Evolutionary conservation across 352 stramenopile species (phyloP).

Genomic region (Globisporangium paddicum): DNA sequence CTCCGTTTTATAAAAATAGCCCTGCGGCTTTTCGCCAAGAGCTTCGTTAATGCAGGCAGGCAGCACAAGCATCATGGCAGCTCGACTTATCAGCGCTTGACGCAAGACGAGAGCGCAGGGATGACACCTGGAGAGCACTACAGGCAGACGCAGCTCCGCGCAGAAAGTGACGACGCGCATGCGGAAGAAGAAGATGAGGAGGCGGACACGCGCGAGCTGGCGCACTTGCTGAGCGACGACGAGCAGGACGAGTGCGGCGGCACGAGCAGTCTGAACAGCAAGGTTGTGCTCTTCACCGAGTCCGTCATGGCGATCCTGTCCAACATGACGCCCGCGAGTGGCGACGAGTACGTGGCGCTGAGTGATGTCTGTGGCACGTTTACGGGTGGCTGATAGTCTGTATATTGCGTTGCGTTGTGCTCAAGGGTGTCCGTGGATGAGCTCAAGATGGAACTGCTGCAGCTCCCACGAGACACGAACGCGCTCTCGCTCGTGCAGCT

Average conservation of each 20-base stretch:
- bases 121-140: neutral
- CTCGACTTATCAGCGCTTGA: neutral
- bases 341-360: constrained; percentile 35
- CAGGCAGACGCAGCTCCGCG: neutral
- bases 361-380: neutral
- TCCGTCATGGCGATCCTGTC: constrained; percentile 36
- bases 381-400: neutral
- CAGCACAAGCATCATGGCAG: too few relatives aligned
- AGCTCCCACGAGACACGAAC: constrained; percentile 29
- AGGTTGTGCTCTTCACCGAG: constrained; percentile 11
- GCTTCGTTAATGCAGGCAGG: neutral
- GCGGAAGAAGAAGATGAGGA: neutral
- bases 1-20: neutral
- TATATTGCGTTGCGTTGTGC: neutral
- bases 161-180: neutral
- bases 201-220: constrained; percentile 31
- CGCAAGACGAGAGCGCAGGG: neutral
- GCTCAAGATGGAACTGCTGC: constrained; percentile 26
- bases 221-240: constrained; percentile 38
- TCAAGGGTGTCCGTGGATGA: constrained; percentile 31
- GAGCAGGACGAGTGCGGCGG: constrained; percentile 9
- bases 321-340: constrained; percentile 26
- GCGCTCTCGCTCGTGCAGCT: constrained; percentile 36
- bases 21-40: neutral
- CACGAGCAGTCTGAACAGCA: neutral